These are phyloP conservation scores for Pelargonium nanum DNA, from an alignment of 345 rosid species.

Conservation along the genomic window DNA sequence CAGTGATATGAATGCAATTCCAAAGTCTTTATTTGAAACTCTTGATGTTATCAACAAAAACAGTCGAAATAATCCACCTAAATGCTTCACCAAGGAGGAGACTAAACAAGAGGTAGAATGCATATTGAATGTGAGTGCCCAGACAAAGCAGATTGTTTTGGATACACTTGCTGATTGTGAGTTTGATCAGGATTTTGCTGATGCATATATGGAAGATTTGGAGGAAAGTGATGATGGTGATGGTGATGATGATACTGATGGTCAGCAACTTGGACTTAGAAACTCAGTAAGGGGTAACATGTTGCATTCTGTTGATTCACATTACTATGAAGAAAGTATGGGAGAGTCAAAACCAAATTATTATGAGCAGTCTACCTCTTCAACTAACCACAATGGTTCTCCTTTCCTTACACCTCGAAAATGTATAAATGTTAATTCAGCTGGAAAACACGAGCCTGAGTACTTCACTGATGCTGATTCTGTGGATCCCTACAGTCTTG, in stretches of 20 bases:
- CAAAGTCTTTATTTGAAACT: conserved; percentile 45
- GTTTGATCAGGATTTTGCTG: conserved; percentile 45
- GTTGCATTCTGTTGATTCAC: conserved; percentile 23
- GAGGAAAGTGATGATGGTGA: conserved; percentile 49
- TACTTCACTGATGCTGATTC: conserved; percentile 13
- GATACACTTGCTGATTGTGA: conserved; percentile 46
- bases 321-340: conserved; percentile 35
- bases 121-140: conserved; percentile 62
- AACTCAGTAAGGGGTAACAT: conserved; percentile 12
- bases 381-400: conserved; percentile 14
- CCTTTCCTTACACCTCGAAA: conserved; percentile 6
- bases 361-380: conserved; percentile 7
- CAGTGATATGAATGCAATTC: conserved; percentile 49
- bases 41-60: conserved; percentile 49
- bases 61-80: conserved; percentile 18
- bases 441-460: conserved; percentile 11
- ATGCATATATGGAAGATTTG: conserved; percentile 69
- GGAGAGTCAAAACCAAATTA: conserved; percentile 34
- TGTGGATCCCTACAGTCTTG: conserved; percentile 13
- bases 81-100: conserved; percentile 29
- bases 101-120: conserved; percentile 61
- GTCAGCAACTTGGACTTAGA: conserved; percentile 12
- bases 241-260: conserved; percentile 10
- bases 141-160: conserved; percentile 49
- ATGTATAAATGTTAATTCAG: background rate